Percentiles rank a stretch among this genome's conserved stretches.
phyloP scores from a whole-genome alignment of 371 early-diverging fungal species.

The Lichtheimia ramosa region DNA sequence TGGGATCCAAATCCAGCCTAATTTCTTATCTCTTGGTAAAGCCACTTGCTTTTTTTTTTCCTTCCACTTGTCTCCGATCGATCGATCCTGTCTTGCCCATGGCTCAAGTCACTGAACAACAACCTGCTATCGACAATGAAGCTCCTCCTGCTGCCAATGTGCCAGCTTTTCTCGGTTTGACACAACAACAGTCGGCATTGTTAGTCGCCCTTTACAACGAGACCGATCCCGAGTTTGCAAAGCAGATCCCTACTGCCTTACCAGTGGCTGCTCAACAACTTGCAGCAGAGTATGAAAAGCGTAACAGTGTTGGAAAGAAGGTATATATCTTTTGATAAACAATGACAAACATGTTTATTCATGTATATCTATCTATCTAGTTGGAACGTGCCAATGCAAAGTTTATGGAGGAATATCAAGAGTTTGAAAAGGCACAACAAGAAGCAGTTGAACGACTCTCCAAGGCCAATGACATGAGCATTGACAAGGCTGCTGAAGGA shows the following conservation, averaged over 20 bases:
- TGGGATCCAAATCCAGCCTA: no score
- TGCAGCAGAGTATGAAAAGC: conserved; percentile 51
- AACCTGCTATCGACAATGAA: not conserved
- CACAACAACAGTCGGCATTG: conserved; percentile 54
- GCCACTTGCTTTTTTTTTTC: not conserved
- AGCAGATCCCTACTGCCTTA: conserved; percentile 56
- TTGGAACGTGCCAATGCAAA: conserved; percentile 49
- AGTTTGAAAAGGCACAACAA: conserved; percentile 53
- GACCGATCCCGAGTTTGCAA: conserved; percentile 58
- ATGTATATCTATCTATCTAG: conserved; percentile 14
- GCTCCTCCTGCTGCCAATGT: conserved; percentile 20
- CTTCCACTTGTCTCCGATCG: not conserved
- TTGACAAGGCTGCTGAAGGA: conserved; percentile 50
- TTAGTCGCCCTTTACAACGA: conserved; percentile 62
- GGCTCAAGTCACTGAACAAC: conserved; percentile 13
- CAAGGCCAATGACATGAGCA: conserved; percentile 49
- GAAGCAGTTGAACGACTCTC: conserved; percentile 53
- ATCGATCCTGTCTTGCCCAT: not conserved
- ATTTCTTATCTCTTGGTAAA: not conserved
- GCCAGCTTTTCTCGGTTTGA: conserved; percentile 57
- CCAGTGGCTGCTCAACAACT: conserved; percentile 59
- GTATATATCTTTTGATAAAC: conserved; percentile 25
- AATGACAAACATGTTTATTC: no score
- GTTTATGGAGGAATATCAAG: conserved; percentile 48
- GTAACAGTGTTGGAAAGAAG: conserved; percentile 58